These are phyloP conservation scores for Komagataella mondaviorum DNA, from an alignment of 805 yeast species.

Conservation along the genomic window DNA sequence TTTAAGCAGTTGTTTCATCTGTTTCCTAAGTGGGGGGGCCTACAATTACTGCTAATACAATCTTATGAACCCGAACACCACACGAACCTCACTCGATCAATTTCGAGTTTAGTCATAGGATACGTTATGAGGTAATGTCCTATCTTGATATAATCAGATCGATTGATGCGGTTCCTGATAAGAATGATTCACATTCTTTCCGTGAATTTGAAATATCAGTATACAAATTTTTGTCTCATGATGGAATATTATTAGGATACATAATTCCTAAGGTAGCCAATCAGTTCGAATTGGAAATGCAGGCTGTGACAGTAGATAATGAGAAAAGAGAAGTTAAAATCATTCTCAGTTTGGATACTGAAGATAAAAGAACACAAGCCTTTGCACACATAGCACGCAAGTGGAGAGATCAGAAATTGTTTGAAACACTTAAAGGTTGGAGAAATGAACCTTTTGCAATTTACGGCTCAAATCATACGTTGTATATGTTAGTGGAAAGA, in stretches of 20 bases:
- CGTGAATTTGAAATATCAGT: conserved; percentile 8
- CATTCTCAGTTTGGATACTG: conserved; percentile 14
- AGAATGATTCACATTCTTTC: conserved; percentile 5
- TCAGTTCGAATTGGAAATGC: conserved; percentile 10
- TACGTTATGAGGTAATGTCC: not conserved
- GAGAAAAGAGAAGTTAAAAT: conserved; percentile 16
- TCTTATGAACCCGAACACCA: not conserved
- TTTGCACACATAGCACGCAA: conserved; percentile 27
- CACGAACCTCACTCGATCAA: not conserved
- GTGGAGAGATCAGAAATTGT: conserved; percentile 21
- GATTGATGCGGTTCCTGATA: conserved; percentile 19
- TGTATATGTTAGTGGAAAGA: conserved; percentile 66
- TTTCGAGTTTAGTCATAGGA: not conserved
- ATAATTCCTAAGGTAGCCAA: conserved; percentile 20
- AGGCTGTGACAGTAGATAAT: conserved; percentile 14
- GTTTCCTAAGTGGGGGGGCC: not conserved
- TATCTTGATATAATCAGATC: conserved; percentile 10
- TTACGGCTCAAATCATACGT: conserved; percentile 36
- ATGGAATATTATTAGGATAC: conserved; percentile 22
- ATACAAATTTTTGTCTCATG: conserved; percentile 22
- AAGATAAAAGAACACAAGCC: conserved; percentile 25
- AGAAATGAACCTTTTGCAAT: conserved; percentile 72
- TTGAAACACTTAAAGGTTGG: conserved; percentile 56
- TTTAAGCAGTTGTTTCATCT: not conserved
- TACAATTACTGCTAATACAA: not conserved